These are phyloP conservation scores for Ophiocordyceps sinensis DNA, from an alignment of 2,329 filamentous ascomycete species.

Conservation along the genomic window DNA sequence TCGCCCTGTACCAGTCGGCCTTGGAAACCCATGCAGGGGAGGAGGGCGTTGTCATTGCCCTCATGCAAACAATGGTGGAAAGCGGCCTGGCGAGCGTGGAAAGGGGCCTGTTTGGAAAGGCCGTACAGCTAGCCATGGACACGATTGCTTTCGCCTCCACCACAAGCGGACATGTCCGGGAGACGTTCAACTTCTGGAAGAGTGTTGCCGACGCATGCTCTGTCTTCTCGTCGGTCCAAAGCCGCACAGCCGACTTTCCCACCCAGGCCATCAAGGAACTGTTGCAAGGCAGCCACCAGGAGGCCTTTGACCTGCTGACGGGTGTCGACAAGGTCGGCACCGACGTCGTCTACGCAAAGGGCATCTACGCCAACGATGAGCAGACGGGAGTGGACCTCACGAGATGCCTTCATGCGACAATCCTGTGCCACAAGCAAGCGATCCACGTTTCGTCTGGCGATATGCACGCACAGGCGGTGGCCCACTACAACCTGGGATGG, in stretches of 20 bases:
- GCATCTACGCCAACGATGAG: slow-evolving; percentile 31
- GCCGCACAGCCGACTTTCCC: slow-evolving; percentile 49
- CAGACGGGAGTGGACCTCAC: slow-evolving; percentile 35
- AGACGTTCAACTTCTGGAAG: slow-evolving; percentile 93
- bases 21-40: slow-evolving; percentile 54
- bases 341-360: slow-evolving; percentile 28
- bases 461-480: slow-evolving; percentile 79
- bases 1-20: slow-evolving; percentile 61
- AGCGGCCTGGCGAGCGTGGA: slow-evolving; percentile 64
- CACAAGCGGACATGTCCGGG: slow-evolving; percentile 43
- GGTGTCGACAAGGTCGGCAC: slow-evolving; percentile 52
- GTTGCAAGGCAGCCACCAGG: slow-evolving; percentile 36
- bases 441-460: slow-evolving; percentile 61
- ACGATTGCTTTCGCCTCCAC: slow-evolving; percentile 57
- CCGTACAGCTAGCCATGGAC: slow-evolving; percentile 53
- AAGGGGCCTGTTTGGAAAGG: slow-evolving; percentile 75
- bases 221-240: slow-evolving; percentile 67
- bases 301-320: slow-evolving; percentile 45
- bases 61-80: slow-evolving; percentile 80
- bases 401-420: slow-evolving; percentile 52
- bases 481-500: slow-evolving; percentile 95
- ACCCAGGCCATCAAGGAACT: slow-evolving; percentile 40
- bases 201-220: slow-evolving; percentile 77
- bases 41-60: slow-evolving; percentile 72
- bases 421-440: slow-evolving; percentile 78